Evolutionary conservation across 1,139 yeast genomes (phyloP), one percentile per base, ranked within the genome.

Genomic region (Lodderomyces theae): DNA sequence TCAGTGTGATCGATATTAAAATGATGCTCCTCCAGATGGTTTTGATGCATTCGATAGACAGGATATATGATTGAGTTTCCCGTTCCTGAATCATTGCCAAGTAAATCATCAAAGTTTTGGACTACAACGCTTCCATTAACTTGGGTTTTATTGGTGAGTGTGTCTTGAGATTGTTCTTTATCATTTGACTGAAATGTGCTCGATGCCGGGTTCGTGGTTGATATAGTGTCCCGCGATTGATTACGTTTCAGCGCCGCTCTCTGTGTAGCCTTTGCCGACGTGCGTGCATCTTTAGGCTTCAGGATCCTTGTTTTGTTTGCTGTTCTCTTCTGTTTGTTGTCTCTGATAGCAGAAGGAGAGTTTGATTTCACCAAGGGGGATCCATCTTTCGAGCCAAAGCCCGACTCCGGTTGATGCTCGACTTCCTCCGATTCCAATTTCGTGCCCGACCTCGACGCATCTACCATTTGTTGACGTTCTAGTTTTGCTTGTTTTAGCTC

Each of bases 21-120:
- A n/a, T n/a, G 18, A 8, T 28, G 18, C 11, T 13, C n/a, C 4
- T 13, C 18, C 11, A 18, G n/a, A 15, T 15, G n/a, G 34, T 19
- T 19, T 21, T 21, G 28, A 16, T 16, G 38, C 29, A 65, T 54
- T 11, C 67, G 57, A 46, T 70, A 69, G 11, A 69, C 66, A 1
- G 74, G 74, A 41, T 67, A 69, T 10, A 69, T 63, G 42, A 69
- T 66, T 23, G 65, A 54, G 24, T 56, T 57, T 30, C 41, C 44
- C 11, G 38, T 42, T 6, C 31, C 18, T 42, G 57, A 45, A 43
- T 56, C 42, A 39, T 55, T 33, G 15, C 48, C 53, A 25, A 54
- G 50, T 42, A 60, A 51, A 47, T 63, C 62, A 46, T 61, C 69
- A 40, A 59, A 64, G 41, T 60, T 58, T 40, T 61, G 64, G 25